Evolutionary conservation across 1,284 basidiomycete species (phyloP), one percentile per base, ranked within the genome.

Genomic region (Austroboletus rostrupii): DNA sequence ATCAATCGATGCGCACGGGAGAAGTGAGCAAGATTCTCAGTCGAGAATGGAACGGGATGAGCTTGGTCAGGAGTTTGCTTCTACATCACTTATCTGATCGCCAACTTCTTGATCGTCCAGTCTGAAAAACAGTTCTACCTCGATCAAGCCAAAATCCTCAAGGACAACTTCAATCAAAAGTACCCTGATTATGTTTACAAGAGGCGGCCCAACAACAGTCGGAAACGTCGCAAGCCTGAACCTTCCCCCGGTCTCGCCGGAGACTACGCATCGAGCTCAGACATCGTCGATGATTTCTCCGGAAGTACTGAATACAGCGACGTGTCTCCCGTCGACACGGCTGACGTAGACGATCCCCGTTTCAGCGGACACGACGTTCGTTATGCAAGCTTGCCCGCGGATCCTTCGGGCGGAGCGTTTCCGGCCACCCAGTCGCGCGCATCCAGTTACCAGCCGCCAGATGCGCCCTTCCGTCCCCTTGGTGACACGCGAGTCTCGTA

Each of bases 101-200:
- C 51, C 53, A 46, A 51, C 49, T 50, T 56, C 20, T 39, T 52
- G 50, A 48, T 52, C 47, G 13, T 42, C 28, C 63, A 90, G 87
- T 68, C 75, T 21, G 85, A 89, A 46, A 91, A 91, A 65, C 86
- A 90, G 64, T 90, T 87, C 64, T 91, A 89, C 64, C 81, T 88
- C 49, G 85, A 90, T 65, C 85, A 88, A 64, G 88, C 88, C 6
- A 90, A 89, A 67, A 78, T 80, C 56, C 71, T 91, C 50, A 91
- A 91, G 66, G 89, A 91, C 57, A 82, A 73, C 49, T 91, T 91
- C 74, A 90, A 91, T 66, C 70, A 75, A n/a, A 86, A 83, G 62
- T 91, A 90, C 66, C 89, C 89, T 19, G 88, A 90, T 73, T 91
- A 91, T 60, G 87, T 91, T 38, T 91, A 91, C 70, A 79, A 83